Base-by-base conservation (phyloP, 495 filamentous ascomycete species). In the Evansstolkia leycettana region DNA sequence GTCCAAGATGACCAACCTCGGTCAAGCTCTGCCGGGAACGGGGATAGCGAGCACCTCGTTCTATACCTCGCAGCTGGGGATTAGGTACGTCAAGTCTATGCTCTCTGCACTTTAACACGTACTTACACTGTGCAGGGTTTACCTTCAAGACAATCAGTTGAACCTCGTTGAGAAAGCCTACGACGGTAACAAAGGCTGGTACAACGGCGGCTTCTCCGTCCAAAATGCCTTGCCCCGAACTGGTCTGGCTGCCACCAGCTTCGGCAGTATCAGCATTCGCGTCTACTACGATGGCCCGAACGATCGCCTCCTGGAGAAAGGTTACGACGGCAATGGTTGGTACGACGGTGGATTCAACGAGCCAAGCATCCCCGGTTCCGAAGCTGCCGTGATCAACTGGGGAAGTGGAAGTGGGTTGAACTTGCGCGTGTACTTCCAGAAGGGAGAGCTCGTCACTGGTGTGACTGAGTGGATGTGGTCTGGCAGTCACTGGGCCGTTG, bases 361-460 rank as follows among this genome's bases (percentile, higher is more conserved):
- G 5, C 17, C 29, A 12, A 34, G 43, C 19, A 43, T 46, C 13
- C 43, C 34, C 2, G 47, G 43, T 1, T 40, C 39, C n/a, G 34
- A 50, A 16, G 27, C 43, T 5, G 26, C 43, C 1, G 31, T 28
- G 4, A 31, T 43, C 13, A 41, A 29, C 15, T 50, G 47, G 43
- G 34, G 36, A 2, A 33, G 30, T 23, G 42, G 36, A 0, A 23
- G 31, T 3, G 31, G 32, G 7, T n/a, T 46, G 0, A 20, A 42
- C 9, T 27, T 42, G 6, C 35, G 47, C 2, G 9, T 50, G 10
- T 50, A 50, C 18, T 41, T 50, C 28, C 44, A 47, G 38, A 44
- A 41, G 16, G 44, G 47, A 3, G 39, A 41, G n/a, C 19, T 37
- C 1, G 34, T 45, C 1, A 42, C 33, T n/a, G 48, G 34, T 0